These are phyloP conservation scores for Hydnomerulius pinastri DNA, from an alignment of 768 basidiomycete species.

Conservation along the genomic window DNA sequence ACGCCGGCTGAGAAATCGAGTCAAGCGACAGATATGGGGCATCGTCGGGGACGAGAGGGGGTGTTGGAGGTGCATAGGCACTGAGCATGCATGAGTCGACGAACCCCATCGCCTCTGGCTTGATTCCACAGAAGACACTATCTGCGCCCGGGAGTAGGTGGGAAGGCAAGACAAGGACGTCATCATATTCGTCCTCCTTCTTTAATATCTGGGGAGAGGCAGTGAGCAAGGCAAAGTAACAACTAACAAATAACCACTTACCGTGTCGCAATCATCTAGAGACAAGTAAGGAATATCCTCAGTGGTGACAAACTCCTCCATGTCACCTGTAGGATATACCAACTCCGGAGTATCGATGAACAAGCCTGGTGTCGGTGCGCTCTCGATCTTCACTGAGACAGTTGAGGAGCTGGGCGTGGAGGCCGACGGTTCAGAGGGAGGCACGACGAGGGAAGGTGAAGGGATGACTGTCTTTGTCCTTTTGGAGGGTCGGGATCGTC, in stretches of 20 bases:
- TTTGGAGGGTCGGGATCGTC: constrained; percentile 6
- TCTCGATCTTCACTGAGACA: constrained; percentile 2
- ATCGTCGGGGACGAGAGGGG: constrained; percentile 11
- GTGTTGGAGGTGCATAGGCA: constrained; percentile 11
- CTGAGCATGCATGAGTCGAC: constrained; percentile 28
- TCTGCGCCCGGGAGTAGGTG: constrained; percentile 21
- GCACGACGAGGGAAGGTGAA: not conserved
- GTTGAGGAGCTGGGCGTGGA: not conserved
- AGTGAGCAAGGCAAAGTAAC: constrained; percentile 11
- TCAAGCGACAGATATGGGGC: constrained; percentile 12
- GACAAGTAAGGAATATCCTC: constrained; percentile 37
- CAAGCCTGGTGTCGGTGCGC: not conserved
- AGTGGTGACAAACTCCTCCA: constrained; percentile 34
- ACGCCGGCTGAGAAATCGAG: not conserved
- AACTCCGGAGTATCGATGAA: constrained; percentile 21
- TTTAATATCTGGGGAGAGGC: constrained; percentile 6
- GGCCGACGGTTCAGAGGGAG: not conserved
- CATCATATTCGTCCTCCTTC: constrained; percentile 1
- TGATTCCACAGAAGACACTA: constrained; percentile 30
- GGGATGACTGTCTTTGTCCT: constrained; percentile 1
- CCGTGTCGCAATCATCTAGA: constrained; percentile 25
- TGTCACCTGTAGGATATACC: constrained; percentile 5
- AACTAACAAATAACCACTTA: too few species aligned
- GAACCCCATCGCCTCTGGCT: constrained; percentile 29
- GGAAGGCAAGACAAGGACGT: constrained; percentile 14